These are phyloP conservation scores for Aspergillus sp. DNA, from an alignment of 2,329 filamentous ascomycete genomes.

Conservation along the genomic window DNA sequence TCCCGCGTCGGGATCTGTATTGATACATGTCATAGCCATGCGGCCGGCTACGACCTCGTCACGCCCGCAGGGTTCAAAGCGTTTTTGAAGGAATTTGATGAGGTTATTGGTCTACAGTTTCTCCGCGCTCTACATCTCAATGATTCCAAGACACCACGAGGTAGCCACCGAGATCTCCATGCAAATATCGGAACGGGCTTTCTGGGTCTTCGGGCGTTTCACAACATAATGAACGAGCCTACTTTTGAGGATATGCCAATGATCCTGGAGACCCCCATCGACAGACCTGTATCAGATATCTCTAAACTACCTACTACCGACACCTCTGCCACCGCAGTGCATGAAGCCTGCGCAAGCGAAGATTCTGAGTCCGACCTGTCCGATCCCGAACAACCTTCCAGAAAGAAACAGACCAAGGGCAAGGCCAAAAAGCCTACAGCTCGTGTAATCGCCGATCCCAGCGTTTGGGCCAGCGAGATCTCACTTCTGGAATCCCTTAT, in stretches of 20 bases:
- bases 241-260: slow-evolving; percentile 74
- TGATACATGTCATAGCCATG: slow-evolving; percentile 95
- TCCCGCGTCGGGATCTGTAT: slow-evolving; percentile 83
- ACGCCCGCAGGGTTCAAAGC: slow-evolving; percentile 64
- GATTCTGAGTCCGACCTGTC: slow-evolving; percentile 11
- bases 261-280: slow-evolving; percentile 93
- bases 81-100: slow-evolving; percentile 70
- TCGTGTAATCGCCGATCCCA: slow-evolving; percentile 62
- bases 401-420: slow-evolving; percentile 15
- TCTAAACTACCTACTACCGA: slow-evolving; percentile 2
- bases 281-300: slow-evolving; percentile 49
- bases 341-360: slow-evolving; percentile 2
- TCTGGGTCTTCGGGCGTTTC: slow-evolving; percentile 81
- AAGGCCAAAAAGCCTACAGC: slow-evolving; percentile 16
- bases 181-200: slow-evolving; percentile 96
- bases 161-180: slow-evolving; percentile 78
- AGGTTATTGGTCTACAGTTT: slow-evolving; percentile 68
- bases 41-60: slow-evolving; percentile 84
- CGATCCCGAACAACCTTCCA: slow-evolving; percentile 15
- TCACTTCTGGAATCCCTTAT: slow-evolving; percentile 86
- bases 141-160: slow-evolving; percentile 86
- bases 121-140: slow-evolving; percentile 86
- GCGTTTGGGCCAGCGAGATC: slow-evolving; percentile 88
- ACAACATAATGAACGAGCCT: slow-evolving; percentile 78
- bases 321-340: not conserved